Percentiles rank a stretch among this genome's conserved stretches.
Conservation (phyloP, 1,284 basidiomycete species). For the Apiotrichum siamense region DNA sequence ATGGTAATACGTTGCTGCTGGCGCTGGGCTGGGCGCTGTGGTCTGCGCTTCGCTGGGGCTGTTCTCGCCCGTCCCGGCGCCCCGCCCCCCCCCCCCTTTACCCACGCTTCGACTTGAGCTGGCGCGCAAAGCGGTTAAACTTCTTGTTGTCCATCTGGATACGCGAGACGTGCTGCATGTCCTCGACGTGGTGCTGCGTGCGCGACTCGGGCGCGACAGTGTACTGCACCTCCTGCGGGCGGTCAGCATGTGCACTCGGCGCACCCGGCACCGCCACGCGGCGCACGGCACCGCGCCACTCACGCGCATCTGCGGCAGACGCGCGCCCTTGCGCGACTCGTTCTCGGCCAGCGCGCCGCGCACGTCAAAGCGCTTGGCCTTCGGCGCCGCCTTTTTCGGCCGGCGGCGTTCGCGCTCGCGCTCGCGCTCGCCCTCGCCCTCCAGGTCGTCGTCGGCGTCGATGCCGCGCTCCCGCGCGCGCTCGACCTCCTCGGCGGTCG, state of each 20-base stretch:
- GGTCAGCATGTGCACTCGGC: background rate
- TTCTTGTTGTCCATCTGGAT: constrained; percentile 42
- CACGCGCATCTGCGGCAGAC: constrained; percentile 31
- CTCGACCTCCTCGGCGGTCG: constrained; percentile 21
- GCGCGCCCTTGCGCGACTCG: constrained; percentile 33
- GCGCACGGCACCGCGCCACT: no score
- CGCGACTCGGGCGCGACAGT: constrained; percentile 37
- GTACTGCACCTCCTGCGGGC: constrained; percentile 38
- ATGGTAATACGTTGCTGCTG: no score
- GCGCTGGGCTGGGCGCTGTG: no score
- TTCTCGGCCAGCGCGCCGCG: constrained; percentile 34
- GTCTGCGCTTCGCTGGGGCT: no score
- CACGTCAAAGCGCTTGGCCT: constrained; percentile 34
- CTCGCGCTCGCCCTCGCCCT: constrained; percentile 5
- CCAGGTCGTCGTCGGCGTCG: constrained; percentile 12
- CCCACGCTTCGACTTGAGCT: constrained; percentile 23
- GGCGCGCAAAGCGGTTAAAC: constrained; percentile 44
- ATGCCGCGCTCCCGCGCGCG: constrained; percentile 13
- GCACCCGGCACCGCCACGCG: no score
- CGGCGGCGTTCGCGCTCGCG: constrained; percentile 2
- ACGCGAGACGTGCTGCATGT: constrained; percentile 35
- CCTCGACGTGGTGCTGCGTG: constrained; percentile 29
- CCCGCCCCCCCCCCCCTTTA: no score
- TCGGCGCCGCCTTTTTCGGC: constrained; percentile 11
- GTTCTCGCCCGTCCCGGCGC: no score